Percentiles rank a stretch among this genome's conserved stretches.
phyloP scores from a whole-genome alignment of 225 moss, liverwort and hornwort species.

The Anthoceros angustus region DNA sequence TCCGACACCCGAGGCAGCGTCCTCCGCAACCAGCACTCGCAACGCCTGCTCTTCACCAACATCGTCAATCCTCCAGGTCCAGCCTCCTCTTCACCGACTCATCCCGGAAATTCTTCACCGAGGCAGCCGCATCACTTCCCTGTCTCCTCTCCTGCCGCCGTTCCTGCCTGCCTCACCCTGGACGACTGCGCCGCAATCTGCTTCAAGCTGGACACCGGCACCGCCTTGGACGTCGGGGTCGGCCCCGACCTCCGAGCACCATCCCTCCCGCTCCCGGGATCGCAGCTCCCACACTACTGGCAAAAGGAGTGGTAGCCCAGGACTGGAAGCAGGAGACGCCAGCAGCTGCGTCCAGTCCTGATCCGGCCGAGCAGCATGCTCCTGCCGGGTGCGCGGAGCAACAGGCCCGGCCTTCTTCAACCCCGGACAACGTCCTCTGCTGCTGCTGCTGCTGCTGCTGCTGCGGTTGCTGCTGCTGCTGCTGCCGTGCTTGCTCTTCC shows the following conservation, averaged over 20 bases:
- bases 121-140: not conserved
- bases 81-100: constrained; percentile 2
- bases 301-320: constrained; percentile 29
- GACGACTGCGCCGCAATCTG: constrained; percentile 25
- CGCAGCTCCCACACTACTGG: constrained; percentile 50
- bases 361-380: constrained; percentile 6
- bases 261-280: constrained; percentile 11
- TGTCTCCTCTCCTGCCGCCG: not conserved
- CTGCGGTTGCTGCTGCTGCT: constrained; percentile 28
- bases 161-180: constrained; percentile 10
- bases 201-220: constrained; percentile 4
- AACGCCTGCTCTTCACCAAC: not conserved
- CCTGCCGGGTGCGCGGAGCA: constrained; percentile 5
- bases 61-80: not conserved
- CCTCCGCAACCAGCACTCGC: constrained; percentile 5
- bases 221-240: constrained; percentile 26
- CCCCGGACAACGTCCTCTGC: constrained; percentile 21
- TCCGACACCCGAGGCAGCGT: not conserved
- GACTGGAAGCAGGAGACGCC: constrained; percentile 36
- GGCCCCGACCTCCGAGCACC: constrained; percentile 15
- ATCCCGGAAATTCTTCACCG: not conserved
- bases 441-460: constrained; percentile 26
- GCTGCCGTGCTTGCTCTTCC: not conserved
- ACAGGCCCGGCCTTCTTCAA: constrained; percentile 15
- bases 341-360: constrained; percentile 70